Evolutionary conservation across 495 filamentous ascomycete species (phyloP).

Genomic region (Podospora pseudoanserina): DNA sequence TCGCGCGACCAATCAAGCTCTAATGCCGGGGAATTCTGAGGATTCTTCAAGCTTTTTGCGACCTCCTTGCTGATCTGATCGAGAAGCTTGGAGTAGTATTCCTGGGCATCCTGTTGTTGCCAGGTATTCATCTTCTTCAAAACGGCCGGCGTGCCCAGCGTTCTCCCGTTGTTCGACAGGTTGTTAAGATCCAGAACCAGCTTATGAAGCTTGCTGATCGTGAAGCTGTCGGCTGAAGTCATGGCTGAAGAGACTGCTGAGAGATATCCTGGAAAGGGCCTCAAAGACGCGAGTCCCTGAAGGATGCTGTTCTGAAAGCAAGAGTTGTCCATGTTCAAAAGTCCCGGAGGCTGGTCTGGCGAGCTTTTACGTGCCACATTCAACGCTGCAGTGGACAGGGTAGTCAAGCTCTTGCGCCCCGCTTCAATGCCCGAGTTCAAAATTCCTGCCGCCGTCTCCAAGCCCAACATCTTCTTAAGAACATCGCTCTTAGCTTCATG

Average conservation of each 20-base stretch:
- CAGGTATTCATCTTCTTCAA: slow-evolving; percentile 86
- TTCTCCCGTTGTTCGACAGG: slow-evolving; percentile 60
- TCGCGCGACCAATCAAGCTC: slow-evolving; percentile 30
- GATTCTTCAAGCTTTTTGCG: slow-evolving; percentile 42
- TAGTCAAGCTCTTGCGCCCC: slow-evolving; percentile 45
- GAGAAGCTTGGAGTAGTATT: slow-evolving; percentile 89
- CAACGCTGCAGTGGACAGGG: slow-evolving; percentile 44
- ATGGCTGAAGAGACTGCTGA: slow-evolving; percentile 36
- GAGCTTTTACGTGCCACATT: slow-evolving; percentile 31
- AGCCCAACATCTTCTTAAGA: slow-evolving; percentile 62
- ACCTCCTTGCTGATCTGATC: slow-evolving; percentile 83
- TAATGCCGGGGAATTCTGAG: slow-evolving; percentile 36
- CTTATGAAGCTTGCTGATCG: slow-evolving; percentile 52
- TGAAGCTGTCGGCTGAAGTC: slow-evolving; percentile 23
- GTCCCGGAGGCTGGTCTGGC: slow-evolving; percentile 59
- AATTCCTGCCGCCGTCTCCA: slow-evolving; percentile 43
- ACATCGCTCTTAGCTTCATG: slow-evolving; percentile 64
- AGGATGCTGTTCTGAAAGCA: slow-evolving; percentile 98
- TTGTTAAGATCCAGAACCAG: slow-evolving; percentile 67
- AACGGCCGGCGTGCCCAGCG: slow-evolving; percentile 71
- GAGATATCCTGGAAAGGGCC: slow-evolving; percentile 55
- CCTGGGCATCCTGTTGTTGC: slow-evolving; percentile 98
- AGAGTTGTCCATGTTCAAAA: slow-evolving; percentile 90
- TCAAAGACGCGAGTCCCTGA: slow-evolving; percentile 76
- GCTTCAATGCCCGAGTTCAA: slow-evolving; percentile 17